Percentiles rank a stretch among this genome's conserved stretches.
Evolutionary conservation across 1,139 yeast genomes (phyloP).

Genomic region (Sugiyamaella novakii): DNA sequence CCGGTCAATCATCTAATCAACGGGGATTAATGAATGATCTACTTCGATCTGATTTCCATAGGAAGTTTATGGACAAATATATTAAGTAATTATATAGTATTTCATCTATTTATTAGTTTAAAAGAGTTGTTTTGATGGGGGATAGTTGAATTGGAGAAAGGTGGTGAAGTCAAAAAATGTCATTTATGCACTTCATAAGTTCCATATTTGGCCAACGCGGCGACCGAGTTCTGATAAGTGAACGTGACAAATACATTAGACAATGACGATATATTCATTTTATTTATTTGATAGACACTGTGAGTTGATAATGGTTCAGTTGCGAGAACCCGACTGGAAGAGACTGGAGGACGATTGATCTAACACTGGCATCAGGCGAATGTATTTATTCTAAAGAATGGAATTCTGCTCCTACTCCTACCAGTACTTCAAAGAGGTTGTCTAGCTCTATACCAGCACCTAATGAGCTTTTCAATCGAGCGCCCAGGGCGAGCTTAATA

Average conservation of each 20-base stretch:
- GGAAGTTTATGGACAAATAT: slow-evolving; percentile 67
- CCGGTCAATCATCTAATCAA: slow-evolving; percentile 29
- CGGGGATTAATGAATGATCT: slow-evolving; percentile 64
- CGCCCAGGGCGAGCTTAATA: slow-evolving; percentile 14
- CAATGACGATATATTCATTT: slow-evolving; percentile 71
- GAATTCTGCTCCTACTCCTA: slow-evolving; percentile 28
- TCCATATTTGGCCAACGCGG: neutral
- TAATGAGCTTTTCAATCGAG: slow-evolving; percentile 13
- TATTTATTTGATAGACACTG: slow-evolving; percentile 91
- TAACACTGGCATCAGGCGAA: slow-evolving; percentile 32
- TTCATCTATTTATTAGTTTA: neutral
- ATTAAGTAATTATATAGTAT: slow-evolving; percentile 41
- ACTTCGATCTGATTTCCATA: slow-evolving; percentile 68
- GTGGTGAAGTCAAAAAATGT: slow-evolving; percentile 1
- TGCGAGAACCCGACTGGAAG: neutral
- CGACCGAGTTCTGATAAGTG: no score
- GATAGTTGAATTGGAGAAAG: no score
- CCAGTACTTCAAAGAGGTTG: slow-evolving; percentile 16
- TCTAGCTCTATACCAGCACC: slow-evolving; percentile 28
- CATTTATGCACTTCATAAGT: neutral
- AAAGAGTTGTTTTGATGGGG: no score
- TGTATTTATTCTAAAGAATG: slow-evolving; percentile 41
- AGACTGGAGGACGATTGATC: no score
- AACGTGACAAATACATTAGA: no score
- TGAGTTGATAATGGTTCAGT: slow-evolving; percentile 34